Conservation (phyloP, 1,284 basidiomycete genomes). For the Microbotryomycetes sp. region DNA sequence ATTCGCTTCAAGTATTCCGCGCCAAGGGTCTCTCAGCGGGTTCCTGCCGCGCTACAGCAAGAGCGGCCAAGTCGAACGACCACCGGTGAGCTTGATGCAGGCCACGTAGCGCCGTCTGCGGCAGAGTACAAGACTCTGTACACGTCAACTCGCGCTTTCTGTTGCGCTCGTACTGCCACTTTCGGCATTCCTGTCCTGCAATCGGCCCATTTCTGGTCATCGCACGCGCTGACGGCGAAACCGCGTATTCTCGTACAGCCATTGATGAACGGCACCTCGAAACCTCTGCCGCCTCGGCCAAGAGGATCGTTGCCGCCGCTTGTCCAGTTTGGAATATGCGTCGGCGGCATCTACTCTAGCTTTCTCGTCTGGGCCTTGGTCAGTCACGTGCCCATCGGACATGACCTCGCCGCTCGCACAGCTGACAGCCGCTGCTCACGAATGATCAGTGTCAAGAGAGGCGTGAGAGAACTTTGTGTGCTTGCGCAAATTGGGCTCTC, state of each 20-base stretch:
- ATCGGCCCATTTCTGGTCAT: not conserved
- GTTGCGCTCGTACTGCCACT: constrained; percentile 15
- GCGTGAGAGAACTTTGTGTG: constrained; percentile 1
- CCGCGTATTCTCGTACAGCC: not conserved
- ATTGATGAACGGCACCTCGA: not conserved
- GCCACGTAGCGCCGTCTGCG: too few relatives aligned
- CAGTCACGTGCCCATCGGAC: not conserved
- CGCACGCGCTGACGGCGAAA: not conserved
- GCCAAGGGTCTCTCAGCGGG: not conserved
- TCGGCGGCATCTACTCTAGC: constrained; percentile 34
- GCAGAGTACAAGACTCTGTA: too few relatives aligned
- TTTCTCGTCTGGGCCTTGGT: constrained; percentile 36
- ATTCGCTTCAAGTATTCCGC: not conserved
- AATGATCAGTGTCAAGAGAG: constrained; percentile 35
- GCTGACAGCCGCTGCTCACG: too few relatives aligned
- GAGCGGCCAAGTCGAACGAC: not conserved
- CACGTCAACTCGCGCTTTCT: not conserved
- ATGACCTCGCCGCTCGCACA: too few relatives aligned
- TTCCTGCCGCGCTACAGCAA: not conserved
- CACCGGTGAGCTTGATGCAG: not conserved
- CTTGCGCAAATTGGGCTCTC: too few relatives aligned
- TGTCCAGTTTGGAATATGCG: constrained; percentile 26
- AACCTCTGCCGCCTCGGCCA: not conserved
- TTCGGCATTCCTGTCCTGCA: not conserved
- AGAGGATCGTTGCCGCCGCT: not conserved